Conservation (phyloP, 768 basidiomycete species). For the Pulveroboletus sp. region DNA sequence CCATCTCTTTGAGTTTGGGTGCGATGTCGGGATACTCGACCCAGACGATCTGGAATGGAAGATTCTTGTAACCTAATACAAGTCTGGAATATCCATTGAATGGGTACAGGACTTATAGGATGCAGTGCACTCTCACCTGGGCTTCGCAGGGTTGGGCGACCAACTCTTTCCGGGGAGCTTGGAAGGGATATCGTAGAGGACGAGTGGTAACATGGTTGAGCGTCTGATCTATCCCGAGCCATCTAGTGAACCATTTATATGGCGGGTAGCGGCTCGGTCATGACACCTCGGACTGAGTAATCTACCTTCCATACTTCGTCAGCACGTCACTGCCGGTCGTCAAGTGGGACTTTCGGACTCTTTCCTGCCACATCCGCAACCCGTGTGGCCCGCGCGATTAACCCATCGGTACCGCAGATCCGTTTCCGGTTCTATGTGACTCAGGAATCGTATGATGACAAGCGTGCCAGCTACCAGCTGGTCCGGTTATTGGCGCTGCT, state of each 20-base stretch:
- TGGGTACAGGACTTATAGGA: background rate
- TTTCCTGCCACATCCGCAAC: too few relatives aligned
- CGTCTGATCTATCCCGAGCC: background rate
- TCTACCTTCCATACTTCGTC: background rate
- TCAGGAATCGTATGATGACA: too few relatives aligned
- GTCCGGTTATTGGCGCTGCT: too few relatives aligned
- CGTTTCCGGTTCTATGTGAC: too few relatives aligned
- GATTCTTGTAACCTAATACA: conserved; percentile 29
- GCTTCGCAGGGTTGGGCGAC: conserved; percentile 37
- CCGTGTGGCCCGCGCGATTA: too few relatives aligned
- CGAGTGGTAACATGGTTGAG: conserved; percentile 25
- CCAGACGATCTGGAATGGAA: conserved; percentile 33
- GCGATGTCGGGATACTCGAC: conserved; percentile 33
- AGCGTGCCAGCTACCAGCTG: too few relatives aligned
- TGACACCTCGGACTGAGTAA: background rate
- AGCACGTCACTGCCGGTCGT: background rate
- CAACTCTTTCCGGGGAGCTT: conserved; percentile 27
- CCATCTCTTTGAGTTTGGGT: conserved; percentile 21
- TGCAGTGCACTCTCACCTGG: conserved; percentile 25
- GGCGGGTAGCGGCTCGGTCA: background rate
- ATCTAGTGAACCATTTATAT: background rate
- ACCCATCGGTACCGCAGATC: too few relatives aligned
- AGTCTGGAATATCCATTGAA: conserved; percentile 18
- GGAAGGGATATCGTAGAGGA: conserved; percentile 36
- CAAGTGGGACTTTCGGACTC: too few relatives aligned